Evolutionary conservation across 345 rosid genomes (phyloP).

Genomic region (Corymbia maculata): DNA sequence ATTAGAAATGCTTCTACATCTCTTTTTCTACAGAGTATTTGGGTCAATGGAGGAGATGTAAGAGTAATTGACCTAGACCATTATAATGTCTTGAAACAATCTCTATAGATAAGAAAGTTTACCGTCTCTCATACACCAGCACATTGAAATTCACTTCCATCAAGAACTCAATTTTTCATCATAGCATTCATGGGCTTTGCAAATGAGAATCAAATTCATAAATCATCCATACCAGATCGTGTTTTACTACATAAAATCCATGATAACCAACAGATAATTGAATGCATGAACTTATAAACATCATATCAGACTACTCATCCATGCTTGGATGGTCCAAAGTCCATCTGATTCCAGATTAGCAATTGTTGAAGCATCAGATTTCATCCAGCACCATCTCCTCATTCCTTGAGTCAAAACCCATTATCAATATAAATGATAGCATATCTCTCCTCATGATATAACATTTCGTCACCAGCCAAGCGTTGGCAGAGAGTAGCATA

Average conservation of each 20-base stretch:
- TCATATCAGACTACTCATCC: not conserved
- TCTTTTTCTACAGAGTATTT: not conserved
- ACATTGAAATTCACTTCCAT: not conserved
- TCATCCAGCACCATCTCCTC: not conserved
- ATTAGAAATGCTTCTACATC: not conserved
- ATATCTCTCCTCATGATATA: not conserved
- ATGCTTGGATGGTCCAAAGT: not conserved
- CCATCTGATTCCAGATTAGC: not conserved
- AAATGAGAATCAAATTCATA: not conserved
- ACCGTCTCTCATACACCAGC: not conserved
- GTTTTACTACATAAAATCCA: not conserved
- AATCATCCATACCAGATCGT: not conserved
- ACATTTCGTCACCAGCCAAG: not conserved
- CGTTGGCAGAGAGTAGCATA: not conserved
- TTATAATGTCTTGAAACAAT: not conserved
- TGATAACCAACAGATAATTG: not conserved
- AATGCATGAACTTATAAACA: not conserved
- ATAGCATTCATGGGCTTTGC: not conserved
- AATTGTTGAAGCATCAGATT: not conserved
- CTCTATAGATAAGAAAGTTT: not conserved
- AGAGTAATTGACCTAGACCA: not conserved
- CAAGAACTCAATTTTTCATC: not conserved
- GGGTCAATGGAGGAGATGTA: not conserved
- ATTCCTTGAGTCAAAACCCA: not conserved
- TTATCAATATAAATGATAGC: not conserved